Base-by-base conservation (phyloP, 192 early-diverging fungal genomes). In the Backusella westeae region DNA sequence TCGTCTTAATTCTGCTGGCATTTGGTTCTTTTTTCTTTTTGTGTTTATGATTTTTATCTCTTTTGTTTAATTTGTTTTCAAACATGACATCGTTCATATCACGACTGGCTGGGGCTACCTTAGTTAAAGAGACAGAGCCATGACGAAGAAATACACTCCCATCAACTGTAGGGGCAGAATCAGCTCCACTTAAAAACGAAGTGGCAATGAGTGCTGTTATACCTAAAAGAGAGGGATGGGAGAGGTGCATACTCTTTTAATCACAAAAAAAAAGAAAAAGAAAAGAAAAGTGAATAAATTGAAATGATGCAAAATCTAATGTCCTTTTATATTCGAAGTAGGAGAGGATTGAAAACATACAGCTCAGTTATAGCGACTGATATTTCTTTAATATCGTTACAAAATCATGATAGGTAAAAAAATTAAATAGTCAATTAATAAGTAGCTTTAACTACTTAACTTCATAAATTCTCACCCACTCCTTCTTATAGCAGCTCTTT, bases 191-290 rank as follows among this genome's bases (percentile, higher is more conserved):
- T 21, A 71, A 19, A 23, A 71, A 8, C 2, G 70, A 32, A 8
- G 70, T 26, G 1, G 42, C 21, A 44, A 71, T 71, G 29, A 71
- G 1, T 32, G 44, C 19, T 46, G 26, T 42, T 34, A 44, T 32
- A 10, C 39, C 42, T 46, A 71, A 71, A 71, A 71, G 12, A 34
- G 70, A 71, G 42, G 70, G 42, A 71, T 44, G 70, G 26, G 44
- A 42, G 41, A 71, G 17, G 23, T 41, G 69, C 69, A 71, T 71
- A 15, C 41, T 56, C 8, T 56, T 10, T 56, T 23, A 56, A 56
- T 5, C n/a, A 4, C 7, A 63, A 26, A 29, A 63, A 59, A 63
- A 63, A 26, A 29, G 3, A 26, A 63, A 63, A 63, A 26, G 56
- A 14, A 26, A 63, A 26, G 21, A 21, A 56, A 63, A 63, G 23